These are phyloP conservation scores for Inosperma sp. DNA, from an alignment of 768 basidiomycete genomes.

Conservation along the genomic window DNA sequence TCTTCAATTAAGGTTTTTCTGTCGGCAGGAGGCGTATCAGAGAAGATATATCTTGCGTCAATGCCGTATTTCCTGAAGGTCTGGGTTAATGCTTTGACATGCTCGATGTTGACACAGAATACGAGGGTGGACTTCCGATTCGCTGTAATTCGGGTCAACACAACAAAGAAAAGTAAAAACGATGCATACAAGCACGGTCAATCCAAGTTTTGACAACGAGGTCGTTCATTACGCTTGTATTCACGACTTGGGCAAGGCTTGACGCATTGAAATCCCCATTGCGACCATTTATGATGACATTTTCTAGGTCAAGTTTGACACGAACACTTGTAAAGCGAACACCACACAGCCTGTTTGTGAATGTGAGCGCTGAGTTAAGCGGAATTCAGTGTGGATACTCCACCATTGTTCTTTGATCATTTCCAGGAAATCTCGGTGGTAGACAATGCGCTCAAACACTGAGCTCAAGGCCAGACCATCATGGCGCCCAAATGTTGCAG, in stretches of 20 bases:
- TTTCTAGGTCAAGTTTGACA: slow-evolving; percentile 63
- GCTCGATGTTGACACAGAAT: slow-evolving; percentile 85
- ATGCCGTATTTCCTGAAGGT: slow-evolving; percentile 70
- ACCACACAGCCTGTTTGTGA: slow-evolving; percentile 63
- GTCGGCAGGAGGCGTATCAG: slow-evolving; percentile 59
- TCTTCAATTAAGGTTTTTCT: slow-evolving; percentile 58
- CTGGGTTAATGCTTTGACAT: slow-evolving; percentile 70
- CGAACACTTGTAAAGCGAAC: slow-evolving; percentile 82
- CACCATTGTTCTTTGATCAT: slow-evolving; percentile 94
- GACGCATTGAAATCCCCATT: slow-evolving; percentile 81
- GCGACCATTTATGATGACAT: slow-evolving; percentile 58
- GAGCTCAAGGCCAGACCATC: slow-evolving; percentile 86
- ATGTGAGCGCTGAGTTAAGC: slow-evolving; percentile 16
- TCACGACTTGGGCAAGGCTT: slow-evolving; percentile 76
- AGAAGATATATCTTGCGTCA: slow-evolving; percentile 79
- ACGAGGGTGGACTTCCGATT: slow-evolving; percentile 81
- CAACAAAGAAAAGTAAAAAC: background rate
- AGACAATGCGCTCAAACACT: slow-evolving; percentile 88
- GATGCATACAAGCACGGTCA: slow-evolving; percentile 68
- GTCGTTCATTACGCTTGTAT: slow-evolving; percentile 71
- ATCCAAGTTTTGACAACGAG: slow-evolving; percentile 82
- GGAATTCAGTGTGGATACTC: slow-evolving; percentile 5
- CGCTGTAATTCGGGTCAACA: slow-evolving; percentile 29
- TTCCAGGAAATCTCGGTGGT: slow-evolving; percentile 83
- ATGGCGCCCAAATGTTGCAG: slow-evolving; percentile 90